Evolutionary conservation across 805 yeast species (phyloP), one percentile per base, ranked within the genome.

Genomic region (Candida hungchunana): DNA sequence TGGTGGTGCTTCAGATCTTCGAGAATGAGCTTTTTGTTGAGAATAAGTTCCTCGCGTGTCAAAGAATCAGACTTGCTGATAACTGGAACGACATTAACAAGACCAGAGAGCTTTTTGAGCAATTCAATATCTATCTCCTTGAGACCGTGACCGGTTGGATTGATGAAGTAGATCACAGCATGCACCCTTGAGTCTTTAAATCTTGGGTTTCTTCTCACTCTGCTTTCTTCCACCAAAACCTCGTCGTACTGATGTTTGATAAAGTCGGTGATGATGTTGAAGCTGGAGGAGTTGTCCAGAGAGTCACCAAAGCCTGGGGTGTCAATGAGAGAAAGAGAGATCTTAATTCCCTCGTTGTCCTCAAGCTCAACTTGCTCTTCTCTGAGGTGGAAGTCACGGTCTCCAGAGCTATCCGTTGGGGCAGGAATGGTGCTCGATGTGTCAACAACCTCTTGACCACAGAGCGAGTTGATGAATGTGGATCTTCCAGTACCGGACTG

Each of bases 401-500:
- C 75, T 1, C 67, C 60, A 7, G 66, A 55, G 4, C 54, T 56
- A 46, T 80, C 86, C 24, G 79, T 78, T 18, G 71, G 70, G 18
- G 67, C 52, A 42, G 71, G 58, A 11, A 73, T 65, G 2, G 87
- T 78, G 20, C 80, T 72, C 2, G 84, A 75, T 1, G 79, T 70
- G 27, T 82, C 86, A 10, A 83, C 90, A 25, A 88, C 88, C 48
- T 82, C 79, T 46, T 88, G 93, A 41, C 84, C 95, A 64, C 96
- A 88, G 36, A 88, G 68, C 24, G 95, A 82, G 64, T 89, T 88
- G 58, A 89, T 85, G 52, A 88, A 82, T 5, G 96, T 88, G n/a
- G 95, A 82, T 58, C 96, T 75, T 13, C 96, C 96, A 30, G 79
- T 66, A 3, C 97, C 97, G 31, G 81, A 76, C 55, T 84, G 82